Evolutionary conservation across 2,329 filamentous ascomycete species (phyloP), one percentile per base, ranked within the genome.

Genomic region (Aspergillus sp.): DNA sequence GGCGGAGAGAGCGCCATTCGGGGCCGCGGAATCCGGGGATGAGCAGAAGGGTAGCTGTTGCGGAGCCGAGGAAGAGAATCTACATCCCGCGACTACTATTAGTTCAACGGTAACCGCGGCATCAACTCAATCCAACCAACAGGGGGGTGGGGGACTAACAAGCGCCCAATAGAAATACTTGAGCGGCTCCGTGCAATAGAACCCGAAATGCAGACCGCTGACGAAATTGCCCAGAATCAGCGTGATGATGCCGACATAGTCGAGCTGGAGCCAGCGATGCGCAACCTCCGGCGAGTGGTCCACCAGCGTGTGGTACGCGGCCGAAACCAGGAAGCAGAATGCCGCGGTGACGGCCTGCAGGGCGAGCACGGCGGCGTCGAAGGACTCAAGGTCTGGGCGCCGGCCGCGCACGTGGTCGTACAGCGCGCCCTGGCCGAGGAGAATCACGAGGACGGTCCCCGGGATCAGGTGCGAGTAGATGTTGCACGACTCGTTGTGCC

Each of bases 391-490:
- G 7, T 37, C 15, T 5, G 24, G 17, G 7, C 41, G 32, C 14
- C 30, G 22, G 13, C 16, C 33, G n/a, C 17, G 15, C 20, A 43
- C 20, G 20, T 44, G 34, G 10, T 37, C 19, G 20, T 40, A 41
- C 6, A 41, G 13, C 8, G 33, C 19, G 7, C 30, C 20, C 8
- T 35, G 25, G 10, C 25, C 17, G 8, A 41, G 12, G 1, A 41
- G 22, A n/a, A n/a, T n/a, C 24, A 40, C 24, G 2, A 36, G 15
- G 3, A 67, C 25, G 8, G 57, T n/a, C n/a, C n/a, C 63, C 0
- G 68, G 67, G 2, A 72, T 40, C 4, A 72, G 52, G 42, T 68
- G 63, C 11, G 63, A 59, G 40, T 57, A 64, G 29, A 67, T 66
- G 38, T 66, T 67, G 43, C 57, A 40, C 0, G 58, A 52, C 43